Evolutionary conservation across 805 yeast species (phyloP).

Genomic region (Lachancea lanzarotensis): DNA sequence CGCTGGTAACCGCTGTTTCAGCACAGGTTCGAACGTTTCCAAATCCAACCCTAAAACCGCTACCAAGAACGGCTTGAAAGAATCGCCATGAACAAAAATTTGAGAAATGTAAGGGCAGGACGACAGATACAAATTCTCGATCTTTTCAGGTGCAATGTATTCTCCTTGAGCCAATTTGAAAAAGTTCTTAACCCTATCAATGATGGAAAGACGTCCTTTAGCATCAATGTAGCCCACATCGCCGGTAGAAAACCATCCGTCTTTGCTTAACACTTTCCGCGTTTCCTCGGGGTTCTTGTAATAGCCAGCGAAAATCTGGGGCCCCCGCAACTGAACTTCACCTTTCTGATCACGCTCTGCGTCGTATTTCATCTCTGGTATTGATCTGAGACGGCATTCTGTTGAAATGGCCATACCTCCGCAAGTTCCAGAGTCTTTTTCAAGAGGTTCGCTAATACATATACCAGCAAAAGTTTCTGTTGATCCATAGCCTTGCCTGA

Average conservation of each 20-base stretch:
- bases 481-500: slow-evolving; percentile 69
- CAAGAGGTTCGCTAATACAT: slow-evolving; percentile 39
- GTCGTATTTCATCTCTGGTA: slow-evolving; percentile 56
- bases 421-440: slow-evolving; percentile 45
- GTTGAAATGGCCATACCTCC: slow-evolving; percentile 52
- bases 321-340: slow-evolving; percentile 58
- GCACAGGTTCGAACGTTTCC: slow-evolving; percentile 34
- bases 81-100: slow-evolving; percentile 58
- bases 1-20: slow-evolving; percentile 31
- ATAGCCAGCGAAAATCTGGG: slow-evolving; percentile 52
- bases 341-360: slow-evolving; percentile 44
- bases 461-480: slow-evolving; percentile 69
- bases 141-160: slow-evolving; percentile 70
- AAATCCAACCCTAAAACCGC: slow-evolving; percentile 59
- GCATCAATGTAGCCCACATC: slow-evolving; percentile 52
- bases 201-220: slow-evolving; percentile 50
- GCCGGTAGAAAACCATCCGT: slow-evolving; percentile 64
- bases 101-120: slow-evolving; percentile 47
- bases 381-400: slow-evolving; percentile 56
- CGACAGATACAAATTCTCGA: slow-evolving; percentile 57
- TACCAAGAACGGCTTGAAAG: slow-evolving; percentile 48
- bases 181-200: slow-evolving; percentile 75
- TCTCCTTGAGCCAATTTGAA: slow-evolving; percentile 63
- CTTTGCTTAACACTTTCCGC: slow-evolving; percentile 42
- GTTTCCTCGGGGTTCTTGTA: slow-evolving; percentile 55